Conservation (phyloP, 768 basidiomycete species). For the Boletus fagicola region DNA sequence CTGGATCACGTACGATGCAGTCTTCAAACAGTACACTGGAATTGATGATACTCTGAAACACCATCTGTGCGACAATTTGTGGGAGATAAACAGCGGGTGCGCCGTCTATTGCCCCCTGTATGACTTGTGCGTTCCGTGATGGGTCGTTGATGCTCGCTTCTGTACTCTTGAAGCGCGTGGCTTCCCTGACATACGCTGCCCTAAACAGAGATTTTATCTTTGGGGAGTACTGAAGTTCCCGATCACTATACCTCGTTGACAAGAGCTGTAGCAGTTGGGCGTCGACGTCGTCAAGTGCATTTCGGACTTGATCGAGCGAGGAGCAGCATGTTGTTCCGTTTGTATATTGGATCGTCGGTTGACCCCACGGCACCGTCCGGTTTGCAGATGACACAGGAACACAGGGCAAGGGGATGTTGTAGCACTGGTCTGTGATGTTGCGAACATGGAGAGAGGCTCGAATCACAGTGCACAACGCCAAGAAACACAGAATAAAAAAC, state of each 20-base stretch:
- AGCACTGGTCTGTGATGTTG: slow-evolving; percentile 14
- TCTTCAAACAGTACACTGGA: slow-evolving; percentile 14
- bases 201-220: slow-evolving; percentile 1
- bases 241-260: slow-evolving; percentile 14
- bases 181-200: slow-evolving; percentile 25
- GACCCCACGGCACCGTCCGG: slow-evolving; percentile 24
- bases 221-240: too few relatives aligned
- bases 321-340: slow-evolving; percentile 28
- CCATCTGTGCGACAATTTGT: slow-evolving; percentile 21
- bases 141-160: slow-evolving; percentile 10
- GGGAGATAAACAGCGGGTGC: slow-evolving; percentile 22
- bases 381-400: slow-evolving; percentile 17
- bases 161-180: slow-evolving; percentile 27
- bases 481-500: background rate
- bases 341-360: slow-evolving; percentile 15
- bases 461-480: background rate
- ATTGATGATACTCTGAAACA: slow-evolving; percentile 20
- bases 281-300: slow-evolving; percentile 18
- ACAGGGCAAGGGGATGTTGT: slow-evolving; percentile 12
- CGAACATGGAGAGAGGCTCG: background rate
- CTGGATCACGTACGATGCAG: slow-evolving; percentile 13
- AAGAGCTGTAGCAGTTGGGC: slow-evolving; percentile 19
- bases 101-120: slow-evolving; percentile 18
- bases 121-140: slow-evolving; percentile 18
- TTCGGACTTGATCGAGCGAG: slow-evolving; percentile 21